A percentile compares a stretch with the other conserved stretches of the same genome.
Evolutionary conservation across 2,329 filamentous ascomycete species (phyloP).

Genomic region (Ophiocordyceps camponoti-floridani): DNA sequence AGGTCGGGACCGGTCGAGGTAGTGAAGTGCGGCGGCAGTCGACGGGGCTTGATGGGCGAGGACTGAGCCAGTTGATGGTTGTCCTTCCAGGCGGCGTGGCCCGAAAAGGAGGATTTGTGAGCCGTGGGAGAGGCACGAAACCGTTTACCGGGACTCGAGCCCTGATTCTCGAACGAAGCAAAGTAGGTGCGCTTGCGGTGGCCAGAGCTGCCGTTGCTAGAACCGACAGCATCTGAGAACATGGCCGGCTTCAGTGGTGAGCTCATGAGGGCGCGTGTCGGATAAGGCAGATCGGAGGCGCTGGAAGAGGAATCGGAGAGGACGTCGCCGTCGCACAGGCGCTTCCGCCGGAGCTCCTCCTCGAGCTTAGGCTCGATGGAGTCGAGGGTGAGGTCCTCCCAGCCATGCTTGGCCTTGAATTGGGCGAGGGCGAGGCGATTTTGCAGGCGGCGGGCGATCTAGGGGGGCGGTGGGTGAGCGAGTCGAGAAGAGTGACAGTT

Average conservation of each 20-base stretch:
- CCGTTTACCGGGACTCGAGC: conserved; percentile 48
- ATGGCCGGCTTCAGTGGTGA: conserved; percentile 69
- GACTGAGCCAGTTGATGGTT: conserved; percentile 64
- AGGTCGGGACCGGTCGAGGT: conserved; percentile 53
- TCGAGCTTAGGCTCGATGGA: conserved; percentile 72
- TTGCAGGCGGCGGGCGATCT: conserved; percentile 89
- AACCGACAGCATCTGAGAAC: conserved; percentile 67
- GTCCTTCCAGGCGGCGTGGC: conserved; percentile 55
- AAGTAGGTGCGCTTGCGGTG: conserved; percentile 47
- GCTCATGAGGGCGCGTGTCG: conserved; percentile 53
- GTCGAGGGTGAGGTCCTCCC: conserved; percentile 77
- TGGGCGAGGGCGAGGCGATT: conserved; percentile 89
- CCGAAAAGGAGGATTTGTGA: conserved; percentile 33
- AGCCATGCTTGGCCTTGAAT: conserved; percentile 93
- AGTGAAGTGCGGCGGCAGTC: conserved; percentile 57
- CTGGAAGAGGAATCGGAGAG: conserved; percentile 78
- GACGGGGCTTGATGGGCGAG: conserved; percentile 65
- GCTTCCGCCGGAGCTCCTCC: conserved; percentile 58
- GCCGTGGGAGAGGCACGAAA: conserved; percentile 44
- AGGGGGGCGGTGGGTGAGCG: background rate
- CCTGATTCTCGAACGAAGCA: conserved; percentile 35
- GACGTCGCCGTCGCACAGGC: conserved; percentile 51
- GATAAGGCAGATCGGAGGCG: conserved; percentile 59
- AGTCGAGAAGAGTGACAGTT: background rate
- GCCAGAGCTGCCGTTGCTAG: conserved; percentile 48